These are phyloP conservation scores for Chaetomium globosum DNA, from an alignment of 2,329 filamentous ascomycete species.

Conservation along the genomic window DNA sequence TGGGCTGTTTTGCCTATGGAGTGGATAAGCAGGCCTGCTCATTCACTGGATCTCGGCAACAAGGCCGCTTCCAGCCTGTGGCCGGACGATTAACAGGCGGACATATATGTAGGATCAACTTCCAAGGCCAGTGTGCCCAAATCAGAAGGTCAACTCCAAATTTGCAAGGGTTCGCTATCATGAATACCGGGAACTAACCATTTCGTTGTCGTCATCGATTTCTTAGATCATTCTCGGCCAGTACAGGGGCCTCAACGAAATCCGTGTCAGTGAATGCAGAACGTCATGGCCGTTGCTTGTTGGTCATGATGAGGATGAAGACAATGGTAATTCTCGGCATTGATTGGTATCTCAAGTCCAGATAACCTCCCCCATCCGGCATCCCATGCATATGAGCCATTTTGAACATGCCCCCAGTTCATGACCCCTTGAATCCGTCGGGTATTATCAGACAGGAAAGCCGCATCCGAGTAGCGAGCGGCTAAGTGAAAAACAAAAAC, in stretches of 20 bases:
- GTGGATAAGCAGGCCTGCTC: no score
- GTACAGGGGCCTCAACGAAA: not conserved
- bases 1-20: no score
- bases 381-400: not conserved
- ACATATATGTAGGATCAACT: conserved; percentile 25
- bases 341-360: conserved; percentile 22
- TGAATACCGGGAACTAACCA: not conserved
- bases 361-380: not conserved
- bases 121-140: conserved; percentile 21
- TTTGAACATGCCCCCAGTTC: conserved; percentile 4
- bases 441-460: conserved; percentile 19
- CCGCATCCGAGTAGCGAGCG: conserved; percentile 14
- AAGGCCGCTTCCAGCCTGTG: not conserved
- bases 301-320: not conserved
- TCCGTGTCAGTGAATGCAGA: not conserved
- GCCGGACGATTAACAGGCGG: conserved; percentile 10
- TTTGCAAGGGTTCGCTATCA: not conserved
- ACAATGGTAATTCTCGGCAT: conserved; percentile 10
- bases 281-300: not conserved
- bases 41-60: not conserved
- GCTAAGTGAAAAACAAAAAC: not conserved
- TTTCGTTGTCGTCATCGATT: conserved; percentile 7
- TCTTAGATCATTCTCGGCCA: not conserved
- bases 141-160: not conserved
- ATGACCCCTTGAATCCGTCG: not conserved